A percentile compares a stretch with the other conserved stretches of the same genome.
phyloP scores from a whole-genome alignment of 805 yeast genomes.

The Candida tammaniensis region DNA sequence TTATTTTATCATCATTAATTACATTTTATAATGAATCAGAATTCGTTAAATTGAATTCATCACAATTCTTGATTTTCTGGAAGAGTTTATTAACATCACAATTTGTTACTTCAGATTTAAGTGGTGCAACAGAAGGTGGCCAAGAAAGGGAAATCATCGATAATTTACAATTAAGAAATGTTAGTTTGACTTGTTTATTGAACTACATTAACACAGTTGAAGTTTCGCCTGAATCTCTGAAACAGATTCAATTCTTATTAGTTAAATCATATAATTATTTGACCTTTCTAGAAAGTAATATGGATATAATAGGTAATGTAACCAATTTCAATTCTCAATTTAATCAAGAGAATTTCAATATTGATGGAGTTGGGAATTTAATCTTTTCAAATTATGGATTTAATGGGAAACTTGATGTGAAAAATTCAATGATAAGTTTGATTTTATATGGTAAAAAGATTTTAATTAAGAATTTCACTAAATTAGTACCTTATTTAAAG shows the following conservation, averaged over 20 bases:
- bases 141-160: conserved; percentile 29
- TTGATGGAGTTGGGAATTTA: conserved; percentile 27
- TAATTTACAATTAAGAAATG: conserved; percentile 36
- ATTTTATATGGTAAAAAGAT: conserved; percentile 36
- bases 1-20: conserved; percentile 37
- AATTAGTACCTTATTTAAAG: conserved; percentile 29
- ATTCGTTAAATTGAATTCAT: conserved; percentile 41
- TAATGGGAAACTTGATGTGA: conserved; percentile 19
- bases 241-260: conserved; percentile 39
- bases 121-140: conserved; percentile 14
- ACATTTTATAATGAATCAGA: conserved; percentile 41
- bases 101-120: conserved; percentile 23
- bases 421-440: conserved; percentile 27
- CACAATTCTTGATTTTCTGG: conserved; percentile 45
- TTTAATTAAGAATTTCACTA: conserved; percentile 33
- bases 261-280: conserved; percentile 40
- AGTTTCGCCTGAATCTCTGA: conserved; percentile 37
- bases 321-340: conserved; percentile 30
- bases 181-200: conserved; percentile 37
- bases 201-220: conserved; percentile 38
- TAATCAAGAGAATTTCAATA: conserved; percentile 29
- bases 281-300: conserved; percentile 36
- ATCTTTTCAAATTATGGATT: conserved; percentile 24
- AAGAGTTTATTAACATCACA: conserved; percentile 43
- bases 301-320: conserved; percentile 28